Evolutionary conservation across 2,329 filamentous ascomycete genomes (phyloP), one percentile per base, ranked within the genome.

Genomic region (Botryotinia calthae): DNA sequence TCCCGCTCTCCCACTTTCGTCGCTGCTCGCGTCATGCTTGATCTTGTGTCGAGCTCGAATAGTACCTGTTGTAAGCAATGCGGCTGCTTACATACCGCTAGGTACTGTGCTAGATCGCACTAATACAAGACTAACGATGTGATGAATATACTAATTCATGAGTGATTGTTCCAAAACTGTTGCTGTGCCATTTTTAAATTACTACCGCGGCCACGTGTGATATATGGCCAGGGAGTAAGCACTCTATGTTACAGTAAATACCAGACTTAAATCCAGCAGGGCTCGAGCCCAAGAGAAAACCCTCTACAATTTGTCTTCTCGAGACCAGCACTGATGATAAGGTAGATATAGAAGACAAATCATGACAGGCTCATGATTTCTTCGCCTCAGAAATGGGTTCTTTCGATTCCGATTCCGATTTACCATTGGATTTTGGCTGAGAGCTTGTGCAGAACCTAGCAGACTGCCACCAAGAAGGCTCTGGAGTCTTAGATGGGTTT

Each of bases 391-490:
- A 16, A 28, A n/a, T 42, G 5, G 40, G 18, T 40, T 68, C 37
- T 28, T 68, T 56, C 31, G 48, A 4, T 31, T 58, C 18, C 3
- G 51, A 51, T 42, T 42, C 65, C 18, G n/a, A 68, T 14, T n/a
- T 42, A 28, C 34, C 25, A 12, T 42, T 42, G 16, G 64, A 40
- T 65, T 37, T 31, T 44, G 46, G 44, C 59, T 42, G 69, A 65
- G 69, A 20, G 44, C n/a, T 74, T 51, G 73, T 62, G 76, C 76
- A 77, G 28, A 75, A 42, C 54, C 63, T 74, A 16, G 72, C 69
- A 25, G 70, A 78, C 9, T 77, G 71, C 77, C 76, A 78, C 77
- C 76, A 78, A 66, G 77, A 78, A 64, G 77, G 76, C 10, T 56
- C 75, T 22, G 74, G n/a, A 37, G 72, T 51, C n/a, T 66, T 54